These are phyloP conservation scores for Hypoxylon intermedium DNA, from an alignment of 495 filamentous ascomycete genomes.

Conservation along the genomic window DNA sequence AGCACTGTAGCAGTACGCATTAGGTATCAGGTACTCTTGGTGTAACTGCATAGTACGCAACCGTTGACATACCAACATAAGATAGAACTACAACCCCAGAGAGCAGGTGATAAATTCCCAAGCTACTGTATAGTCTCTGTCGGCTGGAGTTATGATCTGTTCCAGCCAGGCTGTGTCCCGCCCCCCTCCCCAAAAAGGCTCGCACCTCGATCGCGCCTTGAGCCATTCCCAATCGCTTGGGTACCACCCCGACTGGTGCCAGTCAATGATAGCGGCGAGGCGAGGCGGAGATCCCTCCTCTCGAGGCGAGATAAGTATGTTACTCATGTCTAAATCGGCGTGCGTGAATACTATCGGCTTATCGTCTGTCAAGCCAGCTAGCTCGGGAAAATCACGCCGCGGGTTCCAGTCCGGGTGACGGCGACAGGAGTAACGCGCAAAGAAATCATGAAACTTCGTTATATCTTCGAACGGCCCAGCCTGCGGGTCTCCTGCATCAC, in stretches of 20 bases:
- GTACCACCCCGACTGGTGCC: constrained; percentile 59
- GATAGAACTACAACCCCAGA: not conserved
- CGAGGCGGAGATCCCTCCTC: constrained; percentile 24
- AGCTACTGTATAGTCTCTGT: not conserved
- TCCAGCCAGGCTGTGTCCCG: not conserved
- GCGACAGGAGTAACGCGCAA: constrained; percentile 31
- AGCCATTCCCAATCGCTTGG: constrained; percentile 56
- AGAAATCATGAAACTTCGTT: constrained; percentile 53
- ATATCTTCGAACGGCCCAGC: constrained; percentile 50
- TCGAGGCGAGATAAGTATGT: constrained; percentile 44
- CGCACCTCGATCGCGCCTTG: constrained; percentile 43
- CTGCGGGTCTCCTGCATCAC: constrained; percentile 19
- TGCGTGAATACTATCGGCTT: constrained; percentile 55
- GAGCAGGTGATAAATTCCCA: not conserved
- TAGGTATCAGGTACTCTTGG: too few relatives aligned
- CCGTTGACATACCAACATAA: not conserved
- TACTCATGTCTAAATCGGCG: constrained; percentile 56
- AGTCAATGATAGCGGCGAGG: constrained; percentile 54
- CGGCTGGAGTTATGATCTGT: not conserved
- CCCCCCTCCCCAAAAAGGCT: not conserved
- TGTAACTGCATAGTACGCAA: too few relatives aligned
- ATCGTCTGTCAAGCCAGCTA: constrained; percentile 50
- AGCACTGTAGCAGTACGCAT: too few relatives aligned
- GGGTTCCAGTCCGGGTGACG: constrained; percentile 10
- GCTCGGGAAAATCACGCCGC: constrained; percentile 47